Conservation (phyloP, 306 rosid genomes). For the Casuarina cunninghamiana region DNA sequence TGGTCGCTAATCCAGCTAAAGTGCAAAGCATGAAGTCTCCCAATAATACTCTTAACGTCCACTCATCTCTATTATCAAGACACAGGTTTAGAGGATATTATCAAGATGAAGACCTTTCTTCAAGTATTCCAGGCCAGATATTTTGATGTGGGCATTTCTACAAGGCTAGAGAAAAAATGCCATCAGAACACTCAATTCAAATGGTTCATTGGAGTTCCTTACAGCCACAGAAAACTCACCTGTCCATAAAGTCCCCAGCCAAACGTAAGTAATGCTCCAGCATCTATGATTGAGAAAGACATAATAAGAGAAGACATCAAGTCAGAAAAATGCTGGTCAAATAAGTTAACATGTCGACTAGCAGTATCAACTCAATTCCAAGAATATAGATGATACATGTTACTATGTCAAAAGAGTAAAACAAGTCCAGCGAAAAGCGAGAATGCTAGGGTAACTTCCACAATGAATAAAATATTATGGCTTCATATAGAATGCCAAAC, state of each 20-base stretch:
- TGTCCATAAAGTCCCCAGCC: conserved; percentile 96
- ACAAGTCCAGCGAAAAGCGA: neutral
- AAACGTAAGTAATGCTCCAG: conserved; percentile 71
- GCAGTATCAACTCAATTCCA: neutral
- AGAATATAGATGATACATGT: conserved; percentile 2
- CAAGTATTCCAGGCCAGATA: neutral
- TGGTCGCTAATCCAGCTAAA: neutral
- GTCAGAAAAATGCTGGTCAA: neutral
- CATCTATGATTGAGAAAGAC: conserved; percentile 48
- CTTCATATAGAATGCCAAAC: conserved; percentile 3
- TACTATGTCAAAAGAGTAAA: neutral
- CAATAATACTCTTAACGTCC: neutral
- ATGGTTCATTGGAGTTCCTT: conserved; percentile 1
- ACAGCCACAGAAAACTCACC: conserved; percentile 45
- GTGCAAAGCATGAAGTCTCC: neutral
- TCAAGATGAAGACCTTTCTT: neutral
- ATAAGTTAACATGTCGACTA: conserved; percentile 1
- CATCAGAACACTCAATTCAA: neutral
- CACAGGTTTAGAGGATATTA: neutral
- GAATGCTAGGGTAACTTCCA: neutral
- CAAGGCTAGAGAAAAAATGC: neutral
- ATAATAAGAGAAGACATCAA: neutral
- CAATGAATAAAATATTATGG: neutral
- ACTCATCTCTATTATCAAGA: neutral
- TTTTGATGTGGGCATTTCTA: neutral